Evolutionary conservation across 2,329 filamentous ascomycete genomes (phyloP), one percentile per base, ranked within the genome.

Genomic region (Sporothrix variecibatus): DNA sequence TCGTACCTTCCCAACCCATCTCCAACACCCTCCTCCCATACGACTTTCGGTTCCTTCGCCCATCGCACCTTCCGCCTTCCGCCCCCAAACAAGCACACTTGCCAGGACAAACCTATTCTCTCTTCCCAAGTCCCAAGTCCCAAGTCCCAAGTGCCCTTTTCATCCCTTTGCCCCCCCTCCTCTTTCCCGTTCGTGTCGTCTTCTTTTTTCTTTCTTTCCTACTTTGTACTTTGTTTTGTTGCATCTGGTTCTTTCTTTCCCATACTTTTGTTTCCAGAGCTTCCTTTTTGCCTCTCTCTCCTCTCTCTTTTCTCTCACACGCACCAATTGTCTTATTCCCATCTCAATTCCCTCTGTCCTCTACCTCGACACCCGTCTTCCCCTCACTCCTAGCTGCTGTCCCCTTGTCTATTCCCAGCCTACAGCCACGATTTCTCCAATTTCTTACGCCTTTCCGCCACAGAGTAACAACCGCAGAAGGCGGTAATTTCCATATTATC

Each of bases 1-100:
- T 73, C 51, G 72, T 73, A 15, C 72, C 58, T 73, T 65, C 72
- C 72, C 40, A 65, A 26, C 34, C 53, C 65, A 73, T 67, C 40
- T 73, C 38, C 64, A 73, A 60, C 65, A 26, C 49, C 49, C 26
- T 34, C 31, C 40, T 34, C 11, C 49, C 26, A 67, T 23, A 56
- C 53, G 65, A 46, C 38, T 17, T n/a, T n/a, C 20, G 53, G 62
- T n/a, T 56, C 56, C 65, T 64, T 26, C 72, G 46, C 58, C 26
- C 65, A 68, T 68, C 65, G 43, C 46, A 68, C 65, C 65, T 68
- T 65, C 62, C 62, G 5, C 38, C 31, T 40, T 28, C 64, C 38
- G 8, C 64, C 26, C 65, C 65, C 65, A 49, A 51, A 49, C 43
- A 28, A 51, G 26, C 23, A 43, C 43, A 51, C 65, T 26, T 9